Conservation (phyloP, 1,284 basidiomycete species). For the Ustilago nuda region DNA sequence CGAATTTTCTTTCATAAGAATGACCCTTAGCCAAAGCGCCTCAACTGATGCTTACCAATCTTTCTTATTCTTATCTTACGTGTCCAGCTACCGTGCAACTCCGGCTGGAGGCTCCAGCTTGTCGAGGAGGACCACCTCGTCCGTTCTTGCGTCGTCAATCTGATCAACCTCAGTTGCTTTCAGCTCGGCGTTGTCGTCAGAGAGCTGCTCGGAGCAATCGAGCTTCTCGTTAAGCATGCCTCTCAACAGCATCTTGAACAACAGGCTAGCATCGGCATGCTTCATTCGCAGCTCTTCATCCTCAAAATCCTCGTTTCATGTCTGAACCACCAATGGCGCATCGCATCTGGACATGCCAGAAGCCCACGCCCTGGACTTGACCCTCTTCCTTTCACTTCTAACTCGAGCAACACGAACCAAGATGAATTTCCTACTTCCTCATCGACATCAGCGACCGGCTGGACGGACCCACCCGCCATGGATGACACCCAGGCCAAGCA, state of each 20-base stretch:
- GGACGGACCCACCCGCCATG: constrained; percentile 80
- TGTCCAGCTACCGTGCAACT: constrained; percentile 57
- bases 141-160: constrained; percentile 57
- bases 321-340: constrained; percentile 81
- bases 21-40: not conserved
- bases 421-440: constrained; percentile 29
- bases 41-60: not conserved
- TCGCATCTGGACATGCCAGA: constrained; percentile 50
- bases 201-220: constrained; percentile 58
- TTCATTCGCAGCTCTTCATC: constrained; percentile 89
- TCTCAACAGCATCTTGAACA: constrained; percentile 64
- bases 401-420: constrained; percentile 23
- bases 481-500: constrained; percentile 89
- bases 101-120: constrained; percentile 52
- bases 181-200: constrained; percentile 56
- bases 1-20: not conserved
- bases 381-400: not conserved
- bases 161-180: constrained; percentile 59
- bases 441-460: constrained; percentile 60
- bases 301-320: constrained; percentile 82
- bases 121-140: constrained; percentile 61
- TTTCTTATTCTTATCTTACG: not conserved
- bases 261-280: constrained; percentile 70
- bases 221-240: constrained; percentile 54
- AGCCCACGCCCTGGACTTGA: constrained; percentile 26